Evolutionary conservation across 1,284 basidiomycete species (phyloP).

Genomic region (Apiotrichum gamsii): DNA sequence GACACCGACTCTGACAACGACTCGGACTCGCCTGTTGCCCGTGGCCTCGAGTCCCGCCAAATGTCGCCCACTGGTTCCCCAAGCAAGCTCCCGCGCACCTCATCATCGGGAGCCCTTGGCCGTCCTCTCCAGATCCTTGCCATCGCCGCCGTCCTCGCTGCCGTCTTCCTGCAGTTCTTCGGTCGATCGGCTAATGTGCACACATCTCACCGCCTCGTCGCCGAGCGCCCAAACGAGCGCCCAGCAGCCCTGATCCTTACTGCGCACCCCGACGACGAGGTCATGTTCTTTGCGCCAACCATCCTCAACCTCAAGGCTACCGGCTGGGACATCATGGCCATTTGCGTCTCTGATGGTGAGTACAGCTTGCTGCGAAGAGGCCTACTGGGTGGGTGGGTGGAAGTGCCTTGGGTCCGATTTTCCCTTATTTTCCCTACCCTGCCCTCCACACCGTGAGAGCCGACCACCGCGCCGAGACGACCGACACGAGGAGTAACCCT

Average conservation of each 20-base stretch:
- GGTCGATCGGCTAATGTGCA: background rate
- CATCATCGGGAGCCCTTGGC: background rate
- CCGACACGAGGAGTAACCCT: background rate
- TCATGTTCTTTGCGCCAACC: conserved; percentile 62
- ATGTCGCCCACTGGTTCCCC: background rate
- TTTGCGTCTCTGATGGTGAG: conserved; percentile 49
- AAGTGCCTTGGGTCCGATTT: too few species aligned
- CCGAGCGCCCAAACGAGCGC: background rate
- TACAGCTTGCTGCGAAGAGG: background rate
- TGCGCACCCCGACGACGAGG: conserved; percentile 58
- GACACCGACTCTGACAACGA: conserved; percentile 7
- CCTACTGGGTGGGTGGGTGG: too few species aligned
- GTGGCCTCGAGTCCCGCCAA: background rate
- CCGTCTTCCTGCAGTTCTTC: conserved; percentile 5
- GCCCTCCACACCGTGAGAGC: too few species aligned
- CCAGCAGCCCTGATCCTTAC: conserved; percentile 47
- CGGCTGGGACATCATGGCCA: conserved; percentile 40
- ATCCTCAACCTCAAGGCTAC: conserved; percentile 30
- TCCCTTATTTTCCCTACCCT: too few species aligned
- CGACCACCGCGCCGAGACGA: too few species aligned
- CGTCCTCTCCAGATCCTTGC: background rate
- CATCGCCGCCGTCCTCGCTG: background rate
- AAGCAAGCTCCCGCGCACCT: background rate
- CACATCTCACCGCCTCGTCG: background rate
- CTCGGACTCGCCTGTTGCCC: background rate